phyloP scores from a whole-genome alignment of 2,329 filamentous ascomycete genomes.

The Aspergillus aculeatus region DNA sequence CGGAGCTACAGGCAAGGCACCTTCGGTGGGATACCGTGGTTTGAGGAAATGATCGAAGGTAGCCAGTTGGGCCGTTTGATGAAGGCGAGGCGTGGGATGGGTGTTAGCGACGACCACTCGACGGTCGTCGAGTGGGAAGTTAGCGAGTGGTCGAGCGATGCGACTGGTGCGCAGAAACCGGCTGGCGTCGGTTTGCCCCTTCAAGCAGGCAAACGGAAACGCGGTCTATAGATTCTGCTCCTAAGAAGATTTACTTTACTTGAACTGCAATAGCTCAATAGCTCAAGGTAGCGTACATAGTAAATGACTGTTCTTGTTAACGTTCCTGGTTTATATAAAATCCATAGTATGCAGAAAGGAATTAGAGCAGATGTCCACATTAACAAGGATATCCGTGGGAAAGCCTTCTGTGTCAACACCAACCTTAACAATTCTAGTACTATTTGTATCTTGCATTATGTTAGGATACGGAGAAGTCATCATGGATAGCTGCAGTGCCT shows the following conservation, averaged over 20 bases:
- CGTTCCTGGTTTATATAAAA: too few species aligned
- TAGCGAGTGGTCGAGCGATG: constrained; percentile 65
- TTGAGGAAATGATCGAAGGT: constrained; percentile 76
- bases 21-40: constrained; percentile 72
- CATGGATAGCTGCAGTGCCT: not conserved
- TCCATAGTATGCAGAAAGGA: too few species aligned
- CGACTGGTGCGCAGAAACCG: constrained; percentile 22
- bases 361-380: too few species aligned
- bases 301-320: too few species aligned
- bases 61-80: constrained; percentile 69
- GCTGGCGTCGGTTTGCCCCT: constrained; percentile 16
- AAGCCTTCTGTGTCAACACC: too few species aligned
- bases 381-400: too few species aligned
- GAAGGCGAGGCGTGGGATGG: constrained; percentile 57
- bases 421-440: too few species aligned
- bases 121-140: constrained; percentile 80
- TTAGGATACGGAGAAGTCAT: too few species aligned
- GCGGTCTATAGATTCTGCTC: constrained; percentile 16
- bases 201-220: constrained; percentile 35
- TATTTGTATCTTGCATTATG: too few species aligned
- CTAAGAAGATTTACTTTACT: not conserved
- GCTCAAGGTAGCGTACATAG: too few species aligned
- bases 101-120: constrained; percentile 61
- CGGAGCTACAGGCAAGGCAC: constrained; percentile 39
- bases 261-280: not conserved